A percentile compares a stretch with the other conserved stretches of the same genome.
Evolutionary conservation across 2,329 filamentous ascomycete genomes (phyloP).

Genomic region (Aphanoascus verrucosus): DNA sequence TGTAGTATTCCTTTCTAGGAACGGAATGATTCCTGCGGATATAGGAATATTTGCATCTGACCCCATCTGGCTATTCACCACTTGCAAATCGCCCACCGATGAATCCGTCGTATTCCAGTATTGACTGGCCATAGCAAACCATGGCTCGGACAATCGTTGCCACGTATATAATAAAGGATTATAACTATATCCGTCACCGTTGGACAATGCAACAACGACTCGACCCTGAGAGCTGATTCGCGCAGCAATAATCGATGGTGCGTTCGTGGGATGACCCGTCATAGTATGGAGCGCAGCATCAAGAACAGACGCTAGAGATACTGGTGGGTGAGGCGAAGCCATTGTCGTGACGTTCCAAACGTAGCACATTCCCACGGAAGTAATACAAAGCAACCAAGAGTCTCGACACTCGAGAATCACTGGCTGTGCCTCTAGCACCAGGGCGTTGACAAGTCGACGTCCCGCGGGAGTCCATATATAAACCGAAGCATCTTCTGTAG

Average conservation of each 20-base stretch:
- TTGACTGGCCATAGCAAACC: slow-evolving; percentile 96
- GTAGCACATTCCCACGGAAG: slow-evolving; percentile 76
- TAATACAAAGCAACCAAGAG: slow-evolving; percentile 82
- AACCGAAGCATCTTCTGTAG: slow-evolving; percentile 82
- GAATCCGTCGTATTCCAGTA: slow-evolving; percentile 99
- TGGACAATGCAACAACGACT: slow-evolving; percentile 80
- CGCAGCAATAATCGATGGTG: slow-evolving; percentile 78
- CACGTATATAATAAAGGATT: slow-evolving; percentile 75
- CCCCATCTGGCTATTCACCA: slow-evolving; percentile 54
- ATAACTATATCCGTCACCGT: slow-evolving; percentile 90
- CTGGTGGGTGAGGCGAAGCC: slow-evolving; percentile 74
- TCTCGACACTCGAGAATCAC: slow-evolving; percentile 86
- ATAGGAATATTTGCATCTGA: slow-evolving; percentile 46
- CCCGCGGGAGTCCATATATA: slow-evolving; percentile 90
- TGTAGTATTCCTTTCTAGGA: slow-evolving; percentile 87
- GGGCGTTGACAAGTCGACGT: slow-evolving; percentile 68
- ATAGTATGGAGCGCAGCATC: slow-evolving; percentile 75
- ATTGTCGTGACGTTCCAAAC: slow-evolving; percentile 87
- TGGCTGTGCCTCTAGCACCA: slow-evolving; percentile 82
- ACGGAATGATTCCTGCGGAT: slow-evolving; percentile 85
- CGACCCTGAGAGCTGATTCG: slow-evolving; percentile 80
- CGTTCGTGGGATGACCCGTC: slow-evolving; percentile 64
- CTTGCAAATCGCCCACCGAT: slow-evolving; percentile 68
- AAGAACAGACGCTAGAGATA: slow-evolving; percentile 78
- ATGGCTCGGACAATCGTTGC: slow-evolving; percentile 91